phyloP scores from a whole-genome alignment of 768 basidiomycete genomes.

The Rubroboletus pulcherrimus region DNA sequence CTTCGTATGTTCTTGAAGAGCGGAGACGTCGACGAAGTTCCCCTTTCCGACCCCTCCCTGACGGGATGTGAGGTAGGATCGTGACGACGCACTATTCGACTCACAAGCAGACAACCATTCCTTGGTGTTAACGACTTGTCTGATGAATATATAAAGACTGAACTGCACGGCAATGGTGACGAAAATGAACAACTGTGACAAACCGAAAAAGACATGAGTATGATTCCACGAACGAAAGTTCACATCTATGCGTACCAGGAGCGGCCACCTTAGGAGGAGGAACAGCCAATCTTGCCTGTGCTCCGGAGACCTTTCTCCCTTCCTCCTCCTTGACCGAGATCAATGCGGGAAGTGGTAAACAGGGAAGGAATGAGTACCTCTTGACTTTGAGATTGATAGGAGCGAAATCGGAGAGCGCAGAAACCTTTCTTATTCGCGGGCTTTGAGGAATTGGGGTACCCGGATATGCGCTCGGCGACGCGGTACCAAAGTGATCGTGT shows the following conservation, averaged over 20 bases:
- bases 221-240: neutral
- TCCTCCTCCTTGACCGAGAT: slow-evolving; percentile 34
- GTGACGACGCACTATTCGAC: slow-evolving; percentile 7
- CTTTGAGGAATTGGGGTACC: slow-evolving; percentile 27
- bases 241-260: slow-evolving; percentile 52
- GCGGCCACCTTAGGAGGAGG: slow-evolving; percentile 80
- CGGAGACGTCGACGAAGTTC: slow-evolving; percentile 71
- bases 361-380: slow-evolving; percentile 40
- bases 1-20: slow-evolving; percentile 70
- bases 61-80: neutral
- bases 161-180: slow-evolving; percentile 82
- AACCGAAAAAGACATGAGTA: slow-evolving; percentile 3
- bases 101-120: slow-evolving; percentile 90
- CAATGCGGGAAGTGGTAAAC: neutral
- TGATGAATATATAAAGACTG: slow-evolving; percentile 77
- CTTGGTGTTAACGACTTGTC: slow-evolving; percentile 91
- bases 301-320: slow-evolving; percentile 29
- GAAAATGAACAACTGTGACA: slow-evolving; percentile 72
- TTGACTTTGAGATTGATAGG: slow-evolving; percentile 84
- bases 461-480: slow-evolving; percentile 22
- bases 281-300: slow-evolving; percentile 71
- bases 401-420: slow-evolving; percentile 83
- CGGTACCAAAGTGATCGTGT: slow-evolving; percentile 18
- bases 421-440: slow-evolving; percentile 69
- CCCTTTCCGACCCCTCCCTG: slow-evolving; percentile 87